Evolutionary conservation across 2,329 filamentous ascomycete genomes (phyloP).

Genomic region (Hypocreales sp.): DNA sequence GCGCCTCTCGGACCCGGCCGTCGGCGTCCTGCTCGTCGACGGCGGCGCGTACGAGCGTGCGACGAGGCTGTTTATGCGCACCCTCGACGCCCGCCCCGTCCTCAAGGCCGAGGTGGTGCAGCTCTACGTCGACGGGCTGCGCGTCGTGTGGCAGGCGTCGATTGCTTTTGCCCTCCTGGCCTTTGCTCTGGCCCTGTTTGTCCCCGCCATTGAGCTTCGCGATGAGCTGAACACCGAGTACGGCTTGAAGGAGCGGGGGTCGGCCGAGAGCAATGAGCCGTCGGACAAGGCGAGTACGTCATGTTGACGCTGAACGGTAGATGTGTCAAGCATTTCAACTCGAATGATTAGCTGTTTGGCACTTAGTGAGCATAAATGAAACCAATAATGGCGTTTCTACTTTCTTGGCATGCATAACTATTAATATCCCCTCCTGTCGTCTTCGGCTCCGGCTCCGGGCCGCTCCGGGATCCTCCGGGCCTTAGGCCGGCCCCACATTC

Average conservation of each 20-base stretch:
- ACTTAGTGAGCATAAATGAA: too few relatives aligned
- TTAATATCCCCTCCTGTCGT: too few relatives aligned
- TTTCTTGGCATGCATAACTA: too few relatives aligned
- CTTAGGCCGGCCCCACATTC: too few relatives aligned
- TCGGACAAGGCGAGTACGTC: too few relatives aligned
- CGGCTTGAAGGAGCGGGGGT: constrained; percentile 8
- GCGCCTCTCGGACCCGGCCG: constrained; percentile 3
- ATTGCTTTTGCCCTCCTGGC: constrained; percentile 12
- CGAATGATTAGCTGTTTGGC: too few relatives aligned
- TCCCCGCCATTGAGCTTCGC: constrained; percentile 10
- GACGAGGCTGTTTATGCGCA: constrained; percentile 7
- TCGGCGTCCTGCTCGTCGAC: constrained; percentile 3
- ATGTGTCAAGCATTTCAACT: too few relatives aligned
- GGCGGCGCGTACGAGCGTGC: constrained; percentile 13
- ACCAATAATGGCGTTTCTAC: too few relatives aligned
- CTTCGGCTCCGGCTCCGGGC: neutral
- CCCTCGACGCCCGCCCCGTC: constrained; percentile 2
- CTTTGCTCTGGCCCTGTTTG: constrained; percentile 7
- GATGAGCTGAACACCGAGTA: constrained; percentile 13
- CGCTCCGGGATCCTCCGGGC: too few relatives aligned
- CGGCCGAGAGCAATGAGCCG: too few relatives aligned
- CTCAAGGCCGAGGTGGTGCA: constrained; percentile 7
- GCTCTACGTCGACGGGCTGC: constrained; percentile 5
- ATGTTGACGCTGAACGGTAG: too few relatives aligned
- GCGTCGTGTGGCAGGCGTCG: constrained; percentile 11